These are phyloP conservation scores for Pittosporum tobira DNA, from an alignment of 129 eudicot genomes.

Conservation along the genomic window DNA sequence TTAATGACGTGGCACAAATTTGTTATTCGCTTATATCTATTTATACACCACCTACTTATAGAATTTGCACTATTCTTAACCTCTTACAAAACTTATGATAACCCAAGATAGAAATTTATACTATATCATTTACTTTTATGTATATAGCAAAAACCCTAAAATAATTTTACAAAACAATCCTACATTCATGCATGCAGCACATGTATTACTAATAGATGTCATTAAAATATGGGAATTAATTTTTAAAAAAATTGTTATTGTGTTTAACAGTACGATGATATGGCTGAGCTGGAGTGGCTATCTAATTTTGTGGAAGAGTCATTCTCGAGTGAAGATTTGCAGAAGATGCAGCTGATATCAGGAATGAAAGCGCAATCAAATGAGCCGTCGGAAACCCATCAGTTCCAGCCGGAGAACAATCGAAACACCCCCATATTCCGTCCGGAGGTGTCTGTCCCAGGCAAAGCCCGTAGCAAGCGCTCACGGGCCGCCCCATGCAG, in stretches of 20 bases:
- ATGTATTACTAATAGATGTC: no score
- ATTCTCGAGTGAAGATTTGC: slow-evolving; percentile 65
- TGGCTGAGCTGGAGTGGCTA: slow-evolving; percentile 88
- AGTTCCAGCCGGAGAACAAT: slow-evolving; percentile 24
- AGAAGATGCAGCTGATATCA: slow-evolving; percentile 49
- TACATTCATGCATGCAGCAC: no score
- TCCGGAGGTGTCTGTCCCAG: slow-evolving; percentile 53
- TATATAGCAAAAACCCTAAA: no score
- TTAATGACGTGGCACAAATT: no score
- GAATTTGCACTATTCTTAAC: no score
- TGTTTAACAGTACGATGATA: slow-evolving; percentile 58
- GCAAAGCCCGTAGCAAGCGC: slow-evolving; percentile 88
- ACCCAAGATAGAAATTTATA: no score
- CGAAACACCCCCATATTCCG: slow-evolving; percentile 22
- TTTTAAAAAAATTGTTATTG: neutral
- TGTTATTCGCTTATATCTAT: no score
- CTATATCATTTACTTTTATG: no score
- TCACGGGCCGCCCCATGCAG: slow-evolving; percentile 69
- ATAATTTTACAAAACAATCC: no score
- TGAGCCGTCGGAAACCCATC: slow-evolving; percentile 18
- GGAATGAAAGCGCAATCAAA: slow-evolving; percentile 35
- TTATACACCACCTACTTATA: no score
- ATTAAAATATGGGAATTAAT: no score
- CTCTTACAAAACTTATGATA: no score
- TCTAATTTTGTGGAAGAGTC: slow-evolving; percentile 81